Conservation (phyloP, 345 rosid genomes). For the Sisymbrium irio region DNA sequence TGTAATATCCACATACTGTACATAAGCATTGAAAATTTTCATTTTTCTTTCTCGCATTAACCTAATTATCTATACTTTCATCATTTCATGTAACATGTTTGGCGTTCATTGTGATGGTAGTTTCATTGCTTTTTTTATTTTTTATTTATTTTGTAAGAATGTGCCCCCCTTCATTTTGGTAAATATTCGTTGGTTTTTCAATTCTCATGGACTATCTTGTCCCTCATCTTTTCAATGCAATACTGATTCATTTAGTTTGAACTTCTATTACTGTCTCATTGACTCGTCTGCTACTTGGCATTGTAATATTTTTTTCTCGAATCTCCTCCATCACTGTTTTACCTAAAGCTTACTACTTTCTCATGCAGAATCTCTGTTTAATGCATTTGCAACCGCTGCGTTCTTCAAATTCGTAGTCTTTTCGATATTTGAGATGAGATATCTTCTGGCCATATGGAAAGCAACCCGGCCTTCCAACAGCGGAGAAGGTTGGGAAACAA, state of each 20-base stretch:
- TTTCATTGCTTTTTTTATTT: background rate
- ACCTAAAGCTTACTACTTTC: constrained; percentile 22
- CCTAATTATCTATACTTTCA: too few relatives aligned
- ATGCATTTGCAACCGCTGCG: constrained; percentile 98
- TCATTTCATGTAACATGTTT: too few relatives aligned
- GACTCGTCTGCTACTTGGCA: constrained; percentile 1
- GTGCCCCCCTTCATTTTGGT: too few relatives aligned
- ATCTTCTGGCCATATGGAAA: constrained; percentile 99
- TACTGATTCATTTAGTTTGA: background rate
- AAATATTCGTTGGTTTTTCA: too few relatives aligned
- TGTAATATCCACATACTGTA: constrained; percentile 10
- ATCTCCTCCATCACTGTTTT: constrained; percentile 4
- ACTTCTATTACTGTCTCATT: background rate
- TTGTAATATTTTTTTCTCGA: constrained; percentile 13
- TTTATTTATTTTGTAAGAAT: too few relatives aligned
- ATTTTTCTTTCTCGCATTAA: too few relatives aligned
- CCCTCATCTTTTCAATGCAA: background rate
- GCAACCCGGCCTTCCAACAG: constrained; percentile 85
- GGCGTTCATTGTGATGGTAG: too few relatives aligned
- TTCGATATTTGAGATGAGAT: constrained; percentile 98
- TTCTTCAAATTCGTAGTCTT: constrained; percentile 98
- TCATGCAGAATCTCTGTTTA: constrained; percentile 84
- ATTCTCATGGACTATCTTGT: background rate
- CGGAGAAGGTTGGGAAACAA: constrained; percentile 97
- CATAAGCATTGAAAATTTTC: too few relatives aligned